Conservation (phyloP, 148 eudicot species). For the Euryodendron excelsum region DNA sequence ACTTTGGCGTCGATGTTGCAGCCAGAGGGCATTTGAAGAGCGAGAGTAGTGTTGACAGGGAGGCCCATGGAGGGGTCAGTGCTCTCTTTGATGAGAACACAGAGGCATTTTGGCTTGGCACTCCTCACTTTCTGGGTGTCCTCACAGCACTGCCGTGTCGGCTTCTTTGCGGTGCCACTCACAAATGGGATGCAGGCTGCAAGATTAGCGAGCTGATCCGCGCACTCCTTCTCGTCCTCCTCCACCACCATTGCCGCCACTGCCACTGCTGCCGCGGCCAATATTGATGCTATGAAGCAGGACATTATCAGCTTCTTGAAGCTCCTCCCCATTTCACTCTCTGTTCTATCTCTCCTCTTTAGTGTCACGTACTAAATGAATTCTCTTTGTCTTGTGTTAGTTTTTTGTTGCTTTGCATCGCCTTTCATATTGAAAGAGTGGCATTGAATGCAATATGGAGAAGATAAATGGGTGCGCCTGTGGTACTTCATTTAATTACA, state of each 20-base stretch:
- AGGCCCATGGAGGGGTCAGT: constrained; percentile 42
- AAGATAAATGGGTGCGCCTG: no score
- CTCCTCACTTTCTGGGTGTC: constrained; percentile 31
- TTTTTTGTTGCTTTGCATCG: no score
- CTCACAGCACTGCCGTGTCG: constrained; percentile 32
- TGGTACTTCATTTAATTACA: no score
- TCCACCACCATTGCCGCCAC: constrained; percentile 17
- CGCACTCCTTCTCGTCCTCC: constrained; percentile 43
- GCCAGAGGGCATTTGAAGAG: constrained; percentile 38
- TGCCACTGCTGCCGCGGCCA: no score
- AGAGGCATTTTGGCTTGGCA: constrained; percentile 39
- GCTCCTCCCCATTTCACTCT: no score
- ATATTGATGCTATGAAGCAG: no score
- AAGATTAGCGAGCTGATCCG: constrained; percentile 35
- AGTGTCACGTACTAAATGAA: no score
- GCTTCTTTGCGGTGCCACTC: constrained; percentile 42
- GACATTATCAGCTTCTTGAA: no score
- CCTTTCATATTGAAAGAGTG: no score
- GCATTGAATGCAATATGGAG: no score
- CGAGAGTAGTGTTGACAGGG: constrained; percentile 42
- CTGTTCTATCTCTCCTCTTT: no score
- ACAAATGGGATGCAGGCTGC: constrained; percentile 42
- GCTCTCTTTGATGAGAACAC: constrained; percentile 48
- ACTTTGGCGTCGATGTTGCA: constrained; percentile 42
- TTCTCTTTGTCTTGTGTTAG: no score